Evolutionary conservation across 2,329 filamentous ascomycete species (phyloP).

Genomic region (Mariannaea sp.): DNA sequence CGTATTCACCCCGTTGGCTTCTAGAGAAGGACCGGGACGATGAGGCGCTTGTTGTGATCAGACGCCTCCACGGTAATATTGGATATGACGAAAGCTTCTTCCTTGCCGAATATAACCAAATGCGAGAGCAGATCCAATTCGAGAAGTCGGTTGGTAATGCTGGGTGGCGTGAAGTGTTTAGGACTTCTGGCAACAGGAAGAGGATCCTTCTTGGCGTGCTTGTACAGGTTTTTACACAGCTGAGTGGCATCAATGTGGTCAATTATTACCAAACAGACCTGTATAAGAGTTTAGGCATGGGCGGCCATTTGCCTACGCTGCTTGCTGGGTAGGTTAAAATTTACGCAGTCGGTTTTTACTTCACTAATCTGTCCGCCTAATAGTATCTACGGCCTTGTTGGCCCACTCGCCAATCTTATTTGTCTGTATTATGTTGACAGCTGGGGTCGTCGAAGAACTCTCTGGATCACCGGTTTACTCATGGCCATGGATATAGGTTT

Average conservation of each 20-base stretch:
- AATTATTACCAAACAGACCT: constrained; percentile 6
- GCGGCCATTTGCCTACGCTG: neutral
- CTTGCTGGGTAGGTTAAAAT: neutral
- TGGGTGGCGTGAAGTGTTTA: neutral
- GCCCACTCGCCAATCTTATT: neutral
- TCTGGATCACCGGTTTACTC: constrained; percentile 2
- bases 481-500: constrained; percentile 2
- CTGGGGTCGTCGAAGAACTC: neutral
- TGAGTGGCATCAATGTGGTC: constrained; percentile 1
- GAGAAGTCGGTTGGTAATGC: neutral
- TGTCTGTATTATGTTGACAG: constrained; percentile 4
- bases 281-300: constrained; percentile 6
- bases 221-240: constrained; percentile 3
- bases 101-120: constrained; percentile 7
- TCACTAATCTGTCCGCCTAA: neutral
- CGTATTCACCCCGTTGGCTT: constrained; percentile 1
- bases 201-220: neutral
- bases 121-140: constrained; percentile 5
- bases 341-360: too few species aligned
- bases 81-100: constrained; percentile 3
- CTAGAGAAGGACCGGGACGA: constrained; percentile 6
- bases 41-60: constrained; percentile 5
- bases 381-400: neutral
- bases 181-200: neutral
- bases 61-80: constrained; percentile 3